Base-by-base conservation (phyloP, 495 filamentous ascomycete species). In the Neurospora hispaniola region DNA sequence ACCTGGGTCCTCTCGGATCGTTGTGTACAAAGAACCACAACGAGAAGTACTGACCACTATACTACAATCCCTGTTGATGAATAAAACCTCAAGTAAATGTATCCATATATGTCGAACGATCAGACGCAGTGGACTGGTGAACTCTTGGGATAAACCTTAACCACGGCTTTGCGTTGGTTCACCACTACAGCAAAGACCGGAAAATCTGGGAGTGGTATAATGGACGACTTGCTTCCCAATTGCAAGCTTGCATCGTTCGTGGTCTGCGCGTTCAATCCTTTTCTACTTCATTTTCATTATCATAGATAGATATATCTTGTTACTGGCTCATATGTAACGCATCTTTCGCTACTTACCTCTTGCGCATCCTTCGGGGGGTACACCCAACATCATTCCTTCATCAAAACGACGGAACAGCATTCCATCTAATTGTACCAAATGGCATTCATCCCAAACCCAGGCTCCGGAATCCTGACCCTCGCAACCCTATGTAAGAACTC, bases 361-460 rank as follows among this genome's bases (percentile, higher is more conserved):
- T 46, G 43, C 43, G 43, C 43, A 20, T 62, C 54, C 54, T 31
- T 16, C 31, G 1, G 8, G 12, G 5, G 46, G 5, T 3, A 18
- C 3, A 41, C n/a, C 16, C 18, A 11, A 5, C 18, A 59, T 20
- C 16, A 23, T 18, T 35, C 12, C 20, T 71, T n/a, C 31, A 69
- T 70, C 71, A 23, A 16, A 42, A 38, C 16, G 31, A 31, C 18
- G 5, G 5, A 10, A 42, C 11, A 16, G 3, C 48, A 31, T 31
- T 31, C 20, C 48, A 59, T 10, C 75, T 84, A 95, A 81, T 95
- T 91, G 80, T 93, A 94, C 92, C 92, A 95, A 76, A 94, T 93
- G 42, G 92, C 93, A 83, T 96, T 94, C 92, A 94, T 94, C 1
- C 91, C 91, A 81, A 94, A 94, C 69, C 93, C 93, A 62, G 89